A percentile compares a stretch with the other conserved stretches of the same genome.
phyloP scores from a whole-genome alignment of 805 yeast species.

The Tetrapisispora iriomotensis region DNA sequence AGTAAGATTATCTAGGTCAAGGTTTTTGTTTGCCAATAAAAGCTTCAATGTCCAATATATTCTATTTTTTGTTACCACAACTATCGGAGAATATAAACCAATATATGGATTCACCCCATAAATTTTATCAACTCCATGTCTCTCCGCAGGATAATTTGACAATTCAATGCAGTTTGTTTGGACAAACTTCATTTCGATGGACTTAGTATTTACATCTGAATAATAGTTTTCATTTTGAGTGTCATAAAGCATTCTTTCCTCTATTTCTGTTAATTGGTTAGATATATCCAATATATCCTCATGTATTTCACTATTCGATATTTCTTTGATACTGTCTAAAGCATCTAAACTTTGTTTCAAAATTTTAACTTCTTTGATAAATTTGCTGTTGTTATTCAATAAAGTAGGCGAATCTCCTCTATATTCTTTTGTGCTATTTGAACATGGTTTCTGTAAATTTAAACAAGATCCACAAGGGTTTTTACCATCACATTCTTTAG shows the following conservation, averaged over 20 bases:
- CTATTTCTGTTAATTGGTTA: slow-evolving; percentile 3
- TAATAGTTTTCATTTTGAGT: background rate
- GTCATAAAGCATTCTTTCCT: slow-evolving; percentile 1
- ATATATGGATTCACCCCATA: slow-evolving; percentile 2
- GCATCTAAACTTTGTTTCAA: slow-evolving; percentile 2
- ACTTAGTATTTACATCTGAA: background rate
- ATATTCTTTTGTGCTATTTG: background rate
- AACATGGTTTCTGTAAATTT: slow-evolving; percentile 8
- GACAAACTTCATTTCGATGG: too few relatives aligned
- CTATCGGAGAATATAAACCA: slow-evolving; percentile 10
- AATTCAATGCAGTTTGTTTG: too few relatives aligned
- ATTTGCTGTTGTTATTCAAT: slow-evolving; percentile 5
- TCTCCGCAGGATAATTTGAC: too few relatives aligned
- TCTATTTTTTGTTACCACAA: slow-evolving; percentile 7
- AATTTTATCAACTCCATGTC: too few relatives aligned
- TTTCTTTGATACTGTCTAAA: slow-evolving; percentile 1
- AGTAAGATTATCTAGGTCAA: too few relatives aligned
- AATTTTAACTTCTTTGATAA: slow-evolving; percentile 6
- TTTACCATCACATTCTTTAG: slow-evolving; percentile 48
- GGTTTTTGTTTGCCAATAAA: too few relatives aligned
- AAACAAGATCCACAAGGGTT: slow-evolving; percentile 41
- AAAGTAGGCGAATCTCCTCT: background rate
- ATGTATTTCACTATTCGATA: slow-evolving; percentile 1
- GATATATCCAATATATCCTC: slow-evolving; percentile 3
- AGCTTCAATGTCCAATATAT: slow-evolving; percentile 9